phyloP scores from a whole-genome alignment of 2,329 filamentous ascomycete species.

The Thyridium curvatum region DNA sequence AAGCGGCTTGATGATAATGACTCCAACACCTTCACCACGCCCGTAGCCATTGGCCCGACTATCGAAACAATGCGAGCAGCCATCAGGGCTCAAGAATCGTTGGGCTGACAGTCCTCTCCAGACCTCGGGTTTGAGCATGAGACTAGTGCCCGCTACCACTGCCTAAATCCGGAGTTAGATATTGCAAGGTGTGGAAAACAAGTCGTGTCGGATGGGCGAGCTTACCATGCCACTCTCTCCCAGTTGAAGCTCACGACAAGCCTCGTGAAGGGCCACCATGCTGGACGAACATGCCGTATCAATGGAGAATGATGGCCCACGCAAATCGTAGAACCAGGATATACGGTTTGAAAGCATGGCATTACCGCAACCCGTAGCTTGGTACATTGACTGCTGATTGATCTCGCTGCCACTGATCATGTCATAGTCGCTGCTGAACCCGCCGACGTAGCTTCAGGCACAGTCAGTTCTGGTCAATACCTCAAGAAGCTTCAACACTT shows the following conservation, averaged over 20 bases:
- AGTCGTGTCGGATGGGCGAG: too few species aligned
- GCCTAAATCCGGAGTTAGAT: too few species aligned
- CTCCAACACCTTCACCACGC: constrained; percentile 38
- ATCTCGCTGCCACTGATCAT: constrained; percentile 12
- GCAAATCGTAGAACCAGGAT: constrained; percentile 33
- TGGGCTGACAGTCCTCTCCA: too few species aligned
- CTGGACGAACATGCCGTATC: constrained; percentile 39
- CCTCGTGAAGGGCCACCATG: constrained; percentile 33
- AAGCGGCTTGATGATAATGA: constrained; percentile 36
- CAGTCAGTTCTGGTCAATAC: too few species aligned
- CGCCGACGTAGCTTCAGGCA: too few species aligned
- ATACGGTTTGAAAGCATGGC: constrained; percentile 32
- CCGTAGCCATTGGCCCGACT: constrained; percentile 38
- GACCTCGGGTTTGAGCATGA: too few species aligned
- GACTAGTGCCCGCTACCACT: too few species aligned
- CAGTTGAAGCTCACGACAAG: too few species aligned
- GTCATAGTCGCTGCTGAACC: constrained; percentile 21
- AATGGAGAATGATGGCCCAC: constrained; percentile 31
- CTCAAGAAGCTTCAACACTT: too few species aligned
- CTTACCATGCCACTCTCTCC: too few species aligned
- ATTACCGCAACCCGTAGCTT: constrained; percentile 24
- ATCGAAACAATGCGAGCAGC: constrained; percentile 26
- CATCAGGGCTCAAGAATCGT: too few species aligned
- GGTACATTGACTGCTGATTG: constrained; percentile 10
- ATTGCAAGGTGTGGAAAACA: too few species aligned